Evolutionary conservation across 129 eudicot genomes (phyloP), one percentile per base, ranked within the genome.

Genomic region (Chrysanthemum seticuspe): DNA sequence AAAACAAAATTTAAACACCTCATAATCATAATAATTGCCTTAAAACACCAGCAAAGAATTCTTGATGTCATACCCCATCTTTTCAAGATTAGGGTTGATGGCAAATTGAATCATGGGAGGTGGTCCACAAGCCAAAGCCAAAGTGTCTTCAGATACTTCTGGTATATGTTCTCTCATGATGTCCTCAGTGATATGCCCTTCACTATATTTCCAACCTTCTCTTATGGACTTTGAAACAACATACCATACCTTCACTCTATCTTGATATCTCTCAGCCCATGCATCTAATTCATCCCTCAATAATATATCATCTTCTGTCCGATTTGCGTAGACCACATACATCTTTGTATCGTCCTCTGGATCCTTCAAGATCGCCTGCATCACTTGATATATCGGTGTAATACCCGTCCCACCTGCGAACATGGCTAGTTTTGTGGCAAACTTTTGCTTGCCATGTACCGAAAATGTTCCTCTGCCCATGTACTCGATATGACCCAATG

Each of bases 41-140:
- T 78, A 95, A 77, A 95, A 95, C 83, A 88, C 91, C 76, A 95
- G 45, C 76, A 95, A 82, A 47, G 83, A 78, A 62, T 95, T 82
- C 88, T 90, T 88, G 45, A 85, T 66, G 74, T 95, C 86, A 65
- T 88, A 95, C 5, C 97, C 97, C 94, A 95, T 84, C 83, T 88
- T 95, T 87, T 90, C 97, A 80, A 95, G 82, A 65, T 83, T 88
- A 13, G 99, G 97, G 70, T 86, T 89, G 36, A 95, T 85, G 0
- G 98, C 97, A 52, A 84, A 95, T 62, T 90, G 93, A 79, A 95
- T 79, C 99, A 95, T 95, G n/a, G 94, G 89, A 19, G 96, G 99
- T 48, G 99, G 97, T 25, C 99, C 99, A 69, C 99, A 95, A 10
- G 91, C 96, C 78, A 95, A 75, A 0, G 96, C 97, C 85, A 95